Evolutionary conservation across 2,329 filamentous ascomycete genomes (phyloP).

Genomic region (Penicillium sp.): DNA sequence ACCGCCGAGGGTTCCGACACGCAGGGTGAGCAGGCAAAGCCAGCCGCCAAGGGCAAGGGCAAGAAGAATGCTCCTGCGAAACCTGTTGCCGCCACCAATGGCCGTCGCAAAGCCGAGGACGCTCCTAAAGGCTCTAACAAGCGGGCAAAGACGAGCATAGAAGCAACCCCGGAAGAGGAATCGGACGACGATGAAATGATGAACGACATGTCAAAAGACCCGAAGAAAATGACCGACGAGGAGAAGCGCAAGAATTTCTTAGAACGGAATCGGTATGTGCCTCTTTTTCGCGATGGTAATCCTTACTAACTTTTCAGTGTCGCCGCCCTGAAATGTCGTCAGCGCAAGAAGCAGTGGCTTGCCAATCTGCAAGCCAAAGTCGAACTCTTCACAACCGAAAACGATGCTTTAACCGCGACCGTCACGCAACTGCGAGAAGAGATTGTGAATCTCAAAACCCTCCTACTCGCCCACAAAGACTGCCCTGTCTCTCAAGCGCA

Average conservation of each 20-base stretch:
- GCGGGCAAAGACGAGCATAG: slow-evolving; percentile 61
- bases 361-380: slow-evolving; percentile 92
- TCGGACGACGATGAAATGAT: slow-evolving; percentile 55
- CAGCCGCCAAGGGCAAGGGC: slow-evolving; percentile 61
- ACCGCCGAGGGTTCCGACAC: slow-evolving; percentile 70
- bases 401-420: slow-evolving; percentile 78
- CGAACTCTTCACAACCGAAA: slow-evolving; percentile 86
- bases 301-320: slow-evolving; percentile 56
- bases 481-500: slow-evolving; percentile 90
- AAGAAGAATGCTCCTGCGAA: slow-evolving; percentile 60
- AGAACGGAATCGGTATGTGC: slow-evolving; percentile 78
- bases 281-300: no score
- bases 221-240: slow-evolving; percentile 92
- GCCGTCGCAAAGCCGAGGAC: slow-evolving; percentile 76
- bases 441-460: slow-evolving; percentile 88
- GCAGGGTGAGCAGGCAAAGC: slow-evolving; percentile 63
- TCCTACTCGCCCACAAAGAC: slow-evolving; percentile 91
- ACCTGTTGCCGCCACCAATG: slow-evolving; percentile 50
- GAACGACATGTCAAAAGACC: slow-evolving; percentile 51
- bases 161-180: slow-evolving; percentile 43
- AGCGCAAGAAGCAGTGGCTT: slow-evolving; percentile 98
- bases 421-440: slow-evolving; percentile 85
- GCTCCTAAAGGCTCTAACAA: slow-evolving; percentile 67
- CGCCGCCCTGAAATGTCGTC: slow-evolving; percentile 91
- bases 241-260: slow-evolving; percentile 98